Evolutionary conservation across 768 basidiomycete genomes (phyloP), one percentile per base, ranked within the genome.

Genomic region (Leccinum truebloodii): DNA sequence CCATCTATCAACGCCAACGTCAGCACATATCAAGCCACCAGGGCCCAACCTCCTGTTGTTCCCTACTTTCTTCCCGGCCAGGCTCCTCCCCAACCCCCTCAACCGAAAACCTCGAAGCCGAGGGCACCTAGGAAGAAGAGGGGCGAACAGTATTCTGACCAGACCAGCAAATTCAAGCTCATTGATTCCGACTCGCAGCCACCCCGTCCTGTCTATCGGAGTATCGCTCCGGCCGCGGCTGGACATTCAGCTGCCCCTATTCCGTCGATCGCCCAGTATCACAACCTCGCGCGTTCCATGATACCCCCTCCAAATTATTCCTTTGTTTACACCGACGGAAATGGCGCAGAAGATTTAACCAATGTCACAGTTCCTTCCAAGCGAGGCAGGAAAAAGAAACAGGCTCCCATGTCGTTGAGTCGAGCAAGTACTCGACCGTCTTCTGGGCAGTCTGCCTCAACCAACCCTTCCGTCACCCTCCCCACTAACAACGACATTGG

Each of bases 41-140:
- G 66, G 1, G 59, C 66, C 35, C 51, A 65, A 24, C 73, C 62
- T n/a, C 61, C 71, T 10, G 39, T 54, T 6, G 71, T 64, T 13
- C 63, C 70, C 2, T 63, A 70, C 32, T 86, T 83, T 67, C 78
- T 87, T 39, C 85, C 86, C n/a, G 86, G 85, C 7, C 86, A 86
- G 66, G 73, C 68, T 0, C 66, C 69, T 12, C 63, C 60, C 50
- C 32, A 34, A 34, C 35, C 58, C 3, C 66, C 67, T 5, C 63
- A 66, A 50, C 70, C 64, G 54, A 76, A 69, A 60, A 60, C 68
- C 48, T 65, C 63, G 57, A 70, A 70, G 61, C 63, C 69, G 4
- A 67, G 64, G 16, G 62, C 70, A 48, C 65, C 65, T 6, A 62
- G 68, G 59, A 75, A 74, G 69, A 71, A 75, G 67, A 75, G 69